phyloP scores from a whole-genome alignment of 192 early-diverging fungal species.

The Linnemannia hyalina region DNA sequence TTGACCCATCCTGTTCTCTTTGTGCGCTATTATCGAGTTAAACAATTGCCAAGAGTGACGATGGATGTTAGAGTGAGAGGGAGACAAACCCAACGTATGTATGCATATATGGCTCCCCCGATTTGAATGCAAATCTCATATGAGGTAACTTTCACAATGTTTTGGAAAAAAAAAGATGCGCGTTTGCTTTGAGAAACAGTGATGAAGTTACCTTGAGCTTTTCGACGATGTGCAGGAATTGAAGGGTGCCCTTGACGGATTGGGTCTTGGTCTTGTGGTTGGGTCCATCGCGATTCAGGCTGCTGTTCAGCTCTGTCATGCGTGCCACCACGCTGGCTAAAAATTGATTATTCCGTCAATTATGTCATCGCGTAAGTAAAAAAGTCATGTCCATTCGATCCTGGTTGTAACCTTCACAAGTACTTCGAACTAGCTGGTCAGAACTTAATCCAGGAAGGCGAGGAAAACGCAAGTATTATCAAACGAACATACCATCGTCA shows the following conservation, averaged over 20 bases:
- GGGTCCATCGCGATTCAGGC: slow-evolving; percentile 2
- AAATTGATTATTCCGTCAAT: not conserved
- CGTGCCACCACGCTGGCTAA: slow-evolving; percentile 40
- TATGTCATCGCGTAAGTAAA: not conserved
- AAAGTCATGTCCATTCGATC: not conserved
- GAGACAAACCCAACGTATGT: not conserved
- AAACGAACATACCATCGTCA: slow-evolving; percentile 18
- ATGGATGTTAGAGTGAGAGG: not conserved
- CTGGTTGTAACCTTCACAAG: no score
- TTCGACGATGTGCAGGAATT: slow-evolving; percentile 86
- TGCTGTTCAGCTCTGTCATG: slow-evolving; percentile 28
- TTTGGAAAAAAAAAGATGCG: not conserved
- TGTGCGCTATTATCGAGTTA: slow-evolving; percentile 71
- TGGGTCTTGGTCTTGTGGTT: slow-evolving; percentile 31
- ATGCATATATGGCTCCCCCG: not conserved
- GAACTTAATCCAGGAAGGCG: not conserved
- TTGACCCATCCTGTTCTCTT: slow-evolving; percentile 96
- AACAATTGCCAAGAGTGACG: not conserved
- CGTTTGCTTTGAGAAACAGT: not conserved
- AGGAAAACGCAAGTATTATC: not conserved
- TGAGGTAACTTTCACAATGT: not conserved
- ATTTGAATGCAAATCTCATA: not conserved
- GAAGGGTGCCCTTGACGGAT: slow-evolving; percentile 50
- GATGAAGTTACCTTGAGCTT: slow-evolving; percentile 76
- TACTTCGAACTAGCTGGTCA: not conserved